A percentile compares a stretch with the other conserved stretches of the same genome.
These are phyloP conservation scores for Aspergillus brunneoviolaceus DNA, from an alignment of 2,329 filamentous ascomycete genomes.

Conservation along the genomic window DNA sequence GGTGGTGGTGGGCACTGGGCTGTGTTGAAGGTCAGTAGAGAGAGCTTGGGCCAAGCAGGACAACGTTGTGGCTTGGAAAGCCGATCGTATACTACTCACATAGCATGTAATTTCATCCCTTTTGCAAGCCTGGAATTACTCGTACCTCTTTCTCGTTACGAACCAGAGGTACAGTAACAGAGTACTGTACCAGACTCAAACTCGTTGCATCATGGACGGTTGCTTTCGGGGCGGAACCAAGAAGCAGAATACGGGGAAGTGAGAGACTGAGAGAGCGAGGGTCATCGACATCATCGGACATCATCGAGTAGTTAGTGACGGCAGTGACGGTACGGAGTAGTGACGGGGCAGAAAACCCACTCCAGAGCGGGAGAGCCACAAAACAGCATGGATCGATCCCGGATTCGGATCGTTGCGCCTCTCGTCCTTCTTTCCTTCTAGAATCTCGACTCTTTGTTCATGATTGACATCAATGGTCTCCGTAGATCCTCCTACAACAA, in stretches of 20 bases:
- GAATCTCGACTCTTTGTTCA: background rate
- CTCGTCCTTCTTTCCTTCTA: background rate
- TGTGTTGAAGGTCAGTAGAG: conserved; percentile 9
- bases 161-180: background rate
- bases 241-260: background rate
- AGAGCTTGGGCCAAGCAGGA: conserved; percentile 9
- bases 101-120: too few relatives aligned
- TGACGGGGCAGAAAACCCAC: background rate
- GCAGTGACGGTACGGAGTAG: background rate
- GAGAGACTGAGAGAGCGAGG: background rate
- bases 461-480: too few relatives aligned
- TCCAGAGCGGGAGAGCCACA: background rate
- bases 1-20: background rate
- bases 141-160: background rate
- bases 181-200: background rate
- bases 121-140: too few relatives aligned
- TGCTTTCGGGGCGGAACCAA: background rate
- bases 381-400: background rate
- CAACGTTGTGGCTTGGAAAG: conserved; percentile 10
- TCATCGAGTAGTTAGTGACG: background rate
- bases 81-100: background rate
- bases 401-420: background rate
- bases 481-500: too few relatives aligned
- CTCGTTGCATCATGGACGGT: conserved; percentile 3
- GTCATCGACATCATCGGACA: conserved; percentile 8